Conservation (phyloP, 2,329 filamentous ascomycete genomes). For the Paraconiothyrium brasiliense region DNA sequence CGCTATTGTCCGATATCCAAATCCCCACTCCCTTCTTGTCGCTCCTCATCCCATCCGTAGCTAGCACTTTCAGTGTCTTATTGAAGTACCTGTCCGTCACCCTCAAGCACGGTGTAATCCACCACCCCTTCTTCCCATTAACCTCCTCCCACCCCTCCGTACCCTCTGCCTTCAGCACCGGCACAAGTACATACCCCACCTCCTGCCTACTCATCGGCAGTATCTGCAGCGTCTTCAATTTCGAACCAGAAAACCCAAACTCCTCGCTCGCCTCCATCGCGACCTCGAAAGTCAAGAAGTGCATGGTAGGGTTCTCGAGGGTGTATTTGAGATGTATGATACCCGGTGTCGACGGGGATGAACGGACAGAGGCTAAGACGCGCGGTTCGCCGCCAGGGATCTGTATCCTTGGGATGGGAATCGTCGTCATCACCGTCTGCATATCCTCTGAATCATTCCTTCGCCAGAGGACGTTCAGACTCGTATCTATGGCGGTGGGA, state of each 20-base stretch:
- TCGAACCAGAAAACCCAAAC: constrained; percentile 92
- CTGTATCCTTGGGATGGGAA: constrained; percentile 81
- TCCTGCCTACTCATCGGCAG: constrained; percentile 81
- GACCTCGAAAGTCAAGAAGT: constrained; percentile 92
- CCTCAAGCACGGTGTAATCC: constrained; percentile 76
- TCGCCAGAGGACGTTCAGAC: constrained; percentile 80
- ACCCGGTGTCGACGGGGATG: constrained; percentile 21
- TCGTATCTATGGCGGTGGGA: constrained; percentile 76
- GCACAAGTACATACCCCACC: constrained; percentile 76
- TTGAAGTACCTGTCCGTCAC: constrained; percentile 94
- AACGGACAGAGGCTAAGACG: constrained; percentile 69
- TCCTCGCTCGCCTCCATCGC: constrained; percentile 91
- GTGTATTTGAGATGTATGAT: constrained; percentile 66
- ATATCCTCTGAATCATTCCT: constrained; percentile 66
- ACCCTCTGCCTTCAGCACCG: constrained; percentile 63
- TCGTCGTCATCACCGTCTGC: constrained; percentile 57
- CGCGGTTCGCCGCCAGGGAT: constrained; percentile 87
- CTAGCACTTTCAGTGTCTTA: constrained; percentile 82
- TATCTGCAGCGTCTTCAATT: constrained; percentile 80
- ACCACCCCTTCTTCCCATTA: constrained; percentile 61
- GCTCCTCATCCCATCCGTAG: constrained; percentile 72
- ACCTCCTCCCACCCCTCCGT: neutral
- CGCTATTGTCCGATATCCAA: constrained; percentile 45
- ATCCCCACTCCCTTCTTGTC: constrained; percentile 63
- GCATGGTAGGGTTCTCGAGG: constrained; percentile 92